Conservation (phyloP, 1,284 basidiomycete species). For the Cutaneotrichosporon spelunceum region DNA sequence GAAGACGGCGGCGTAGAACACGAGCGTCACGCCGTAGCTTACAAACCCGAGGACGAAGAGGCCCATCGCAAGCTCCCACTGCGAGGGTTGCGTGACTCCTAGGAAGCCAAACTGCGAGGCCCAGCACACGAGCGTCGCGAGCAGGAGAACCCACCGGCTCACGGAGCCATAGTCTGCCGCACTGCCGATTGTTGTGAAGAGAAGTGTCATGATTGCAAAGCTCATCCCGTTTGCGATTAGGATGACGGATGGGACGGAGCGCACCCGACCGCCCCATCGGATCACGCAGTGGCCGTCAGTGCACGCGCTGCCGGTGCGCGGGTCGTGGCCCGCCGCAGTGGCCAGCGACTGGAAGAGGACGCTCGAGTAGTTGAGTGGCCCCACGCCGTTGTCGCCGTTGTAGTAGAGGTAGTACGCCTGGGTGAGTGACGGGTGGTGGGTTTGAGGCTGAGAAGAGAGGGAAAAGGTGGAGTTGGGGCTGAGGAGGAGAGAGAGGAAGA, state of each 20-base stretch:
- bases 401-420: slow-evolving; percentile 28
- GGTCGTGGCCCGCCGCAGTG: slow-evolving; percentile 65
- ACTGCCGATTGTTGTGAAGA: slow-evolving; percentile 67
- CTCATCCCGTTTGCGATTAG: slow-evolving; percentile 62
- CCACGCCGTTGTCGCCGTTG: slow-evolving; percentile 25
- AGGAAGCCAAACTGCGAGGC: slow-evolving; percentile 70
- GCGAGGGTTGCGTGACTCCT: slow-evolving; percentile 53
- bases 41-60: slow-evolving; percentile 63
- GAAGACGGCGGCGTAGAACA: slow-evolving; percentile 74
- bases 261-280: slow-evolving; percentile 65
- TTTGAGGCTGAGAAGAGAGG: too few relatives aligned
- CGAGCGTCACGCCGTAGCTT: slow-evolving; percentile 53
- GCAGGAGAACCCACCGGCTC: slow-evolving; percentile 67
- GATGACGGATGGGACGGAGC: slow-evolving; percentile 63
- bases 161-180: slow-evolving; percentile 74
- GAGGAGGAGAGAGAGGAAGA: too few relatives aligned
- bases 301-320: slow-evolving; percentile 37
- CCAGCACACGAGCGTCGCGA: slow-evolving; percentile 67
- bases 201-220: slow-evolving; percentile 60
- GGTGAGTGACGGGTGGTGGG: neutral
- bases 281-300: slow-evolving; percentile 54
- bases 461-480: too few relatives aligned
- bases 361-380: slow-evolving; percentile 57
- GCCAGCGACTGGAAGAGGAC: slow-evolving; percentile 69
- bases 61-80: slow-evolving; percentile 70